Percentiles rank a stretch among this genome's conserved stretches.
These are phyloP conservation scores for Suillus subluteus DNA, from an alignment of 768 basidiomycete species.

Conservation along the genomic window DNA sequence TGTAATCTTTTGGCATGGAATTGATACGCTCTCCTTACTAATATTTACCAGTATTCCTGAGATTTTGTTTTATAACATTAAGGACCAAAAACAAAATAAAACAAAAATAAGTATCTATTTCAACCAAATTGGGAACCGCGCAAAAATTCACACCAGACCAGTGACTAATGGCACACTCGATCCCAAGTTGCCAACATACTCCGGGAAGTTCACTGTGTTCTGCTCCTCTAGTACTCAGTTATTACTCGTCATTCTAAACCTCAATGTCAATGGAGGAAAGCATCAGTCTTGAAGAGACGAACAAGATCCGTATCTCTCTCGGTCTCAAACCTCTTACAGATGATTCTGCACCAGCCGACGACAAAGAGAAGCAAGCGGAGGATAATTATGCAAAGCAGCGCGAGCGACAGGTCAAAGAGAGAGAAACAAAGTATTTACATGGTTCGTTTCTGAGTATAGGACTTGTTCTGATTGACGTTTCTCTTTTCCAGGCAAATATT, in stretches of 20 bases:
- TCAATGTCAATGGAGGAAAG: slow-evolving; percentile 80
- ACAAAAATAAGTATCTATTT: too few species aligned
- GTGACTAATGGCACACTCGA: slow-evolving; percentile 3
- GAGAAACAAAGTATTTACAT: slow-evolving; percentile 72
- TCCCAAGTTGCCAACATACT: neutral
- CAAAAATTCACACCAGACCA: neutral
- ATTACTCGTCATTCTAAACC: slow-evolving; percentile 8
- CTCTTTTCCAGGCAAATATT: slow-evolving; percentile 57
- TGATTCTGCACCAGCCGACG: slow-evolving; percentile 68
- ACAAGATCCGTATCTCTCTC: slow-evolving; percentile 91
- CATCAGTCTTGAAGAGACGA: slow-evolving; percentile 92
- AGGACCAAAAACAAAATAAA: too few species aligned
- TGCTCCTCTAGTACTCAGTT: neutral
- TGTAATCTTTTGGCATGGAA: too few species aligned
- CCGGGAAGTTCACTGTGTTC: neutral
- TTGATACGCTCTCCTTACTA: too few species aligned
- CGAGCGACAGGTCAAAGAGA: slow-evolving; percentile 69
- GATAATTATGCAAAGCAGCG: slow-evolving; percentile 79
- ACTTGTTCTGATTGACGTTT: slow-evolving; percentile 26
- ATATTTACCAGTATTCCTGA: too few species aligned
- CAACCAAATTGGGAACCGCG: neutral
- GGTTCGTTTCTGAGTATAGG: slow-evolving; percentile 21
- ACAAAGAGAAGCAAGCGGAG: slow-evolving; percentile 84
- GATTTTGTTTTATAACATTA: too few species aligned
- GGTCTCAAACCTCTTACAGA: slow-evolving; percentile 94